Base-by-base conservation (phyloP, 2,329 filamentous ascomycete genomes). In the Fusarium sp. region DNA sequence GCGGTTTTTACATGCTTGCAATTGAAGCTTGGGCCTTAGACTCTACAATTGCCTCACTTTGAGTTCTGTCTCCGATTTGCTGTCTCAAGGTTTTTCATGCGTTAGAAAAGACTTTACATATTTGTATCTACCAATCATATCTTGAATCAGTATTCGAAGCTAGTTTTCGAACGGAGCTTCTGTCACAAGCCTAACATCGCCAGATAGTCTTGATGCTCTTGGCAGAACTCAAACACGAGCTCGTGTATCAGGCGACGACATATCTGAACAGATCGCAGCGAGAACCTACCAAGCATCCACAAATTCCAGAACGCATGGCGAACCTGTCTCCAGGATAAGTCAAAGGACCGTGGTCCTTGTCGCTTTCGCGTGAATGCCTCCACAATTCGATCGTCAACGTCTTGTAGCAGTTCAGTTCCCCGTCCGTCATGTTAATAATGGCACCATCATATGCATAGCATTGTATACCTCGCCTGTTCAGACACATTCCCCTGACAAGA, bases 221-320 rank as follows among this genome's bases (percentile, higher is more conserved):
- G 23, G 46, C 59, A 39, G 44, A 30, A 31, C 49, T 45, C 37
- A 31, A 58, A 43, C 57, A 57, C 30, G 43, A 41, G 43, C 50
- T 59, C 39, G 62, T 65, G 69, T 54, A 49, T 65, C 62, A 69
- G 64, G 57, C 58, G 61, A 74, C 62, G 31, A 26, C 41, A 58
- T 31, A 56, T 31, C 55, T 48, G 49, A 71, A 70, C 65, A 70
- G 58, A 65, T 63, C 73, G 69, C 57, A 21, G 34, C 39, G 21
- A 51, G 61, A 61, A 44, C 41, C 58, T 61, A 42, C 61, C 57
- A 39, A 61, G 57, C 56, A 45, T 54, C 69, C 66, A 61, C 53
- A 59, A 45, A 58, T 74, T 74, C 69, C 55, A 75, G 73, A 75
- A 73, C 45, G 44, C 60, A 52, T 51, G 45, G 61, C 65, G 66